A percentile compares a stretch with the other conserved stretches of the same genome.
Evolutionary conservation across 169 alveolate species (phyloP).

Genomic region (Babesia bovis): DNA sequence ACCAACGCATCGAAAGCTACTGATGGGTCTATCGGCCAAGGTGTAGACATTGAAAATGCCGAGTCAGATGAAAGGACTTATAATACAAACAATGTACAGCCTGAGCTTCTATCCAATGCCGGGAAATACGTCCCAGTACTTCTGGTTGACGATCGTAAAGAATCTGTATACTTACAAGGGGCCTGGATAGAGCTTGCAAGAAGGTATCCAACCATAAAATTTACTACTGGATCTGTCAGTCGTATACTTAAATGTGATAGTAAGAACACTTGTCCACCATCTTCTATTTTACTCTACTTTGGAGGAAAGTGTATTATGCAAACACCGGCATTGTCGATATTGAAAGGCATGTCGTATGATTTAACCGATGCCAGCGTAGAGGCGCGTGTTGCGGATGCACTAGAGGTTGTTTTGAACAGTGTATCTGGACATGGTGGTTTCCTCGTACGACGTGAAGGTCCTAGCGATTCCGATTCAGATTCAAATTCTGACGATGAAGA

Average conservation of each 20-base stretch:
- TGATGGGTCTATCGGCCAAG: neutral
- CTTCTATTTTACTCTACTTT: constrained; percentile 55
- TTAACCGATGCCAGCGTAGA: constrained; percentile 35
- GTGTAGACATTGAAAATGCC: neutral
- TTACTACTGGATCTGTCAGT: constrained; percentile 45
- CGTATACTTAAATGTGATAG: constrained; percentile 32
- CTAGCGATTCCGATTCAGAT: constrained; percentile 24
- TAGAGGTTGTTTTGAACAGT: constrained; percentile 41
- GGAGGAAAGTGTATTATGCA: constrained; percentile 61
- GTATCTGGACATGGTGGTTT: constrained; percentile 53
- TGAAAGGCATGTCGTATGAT: constrained; percentile 27
- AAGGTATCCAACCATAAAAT: constrained; percentile 45
- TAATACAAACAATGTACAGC: neutral
- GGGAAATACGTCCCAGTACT: constrained; percentile 60
- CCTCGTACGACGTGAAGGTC: neutral
- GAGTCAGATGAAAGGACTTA: neutral
- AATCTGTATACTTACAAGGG: constrained; percentile 14
- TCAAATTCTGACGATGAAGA: constrained; percentile 34
- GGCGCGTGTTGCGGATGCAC: constrained; percentile 43
- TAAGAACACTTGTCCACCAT: constrained; percentile 33
- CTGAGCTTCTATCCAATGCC: constrained; percentile 39
- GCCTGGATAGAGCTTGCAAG: constrained; percentile 60
- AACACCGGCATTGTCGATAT: constrained; percentile 23
- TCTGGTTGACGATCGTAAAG: constrained; percentile 41
- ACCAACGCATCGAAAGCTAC: constrained; percentile 55